Percentiles rank a stretch among this genome's conserved stretches.
phyloP scores from a whole-genome alignment of 768 basidiomycete genomes.

The Rhizopogon salebrosus region DNA sequence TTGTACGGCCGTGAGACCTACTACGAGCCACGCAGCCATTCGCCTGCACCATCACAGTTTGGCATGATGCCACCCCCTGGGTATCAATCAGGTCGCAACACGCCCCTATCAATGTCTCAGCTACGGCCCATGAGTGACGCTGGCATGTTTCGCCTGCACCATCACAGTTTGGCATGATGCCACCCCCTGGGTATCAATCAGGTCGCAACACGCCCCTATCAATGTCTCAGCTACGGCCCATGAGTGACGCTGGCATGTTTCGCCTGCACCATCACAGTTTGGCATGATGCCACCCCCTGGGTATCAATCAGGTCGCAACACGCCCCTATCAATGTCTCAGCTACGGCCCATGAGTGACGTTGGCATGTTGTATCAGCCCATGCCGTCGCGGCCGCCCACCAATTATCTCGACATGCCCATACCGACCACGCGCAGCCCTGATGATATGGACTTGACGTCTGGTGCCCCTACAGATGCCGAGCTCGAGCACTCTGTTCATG shows the following conservation, averaged over 20 bases:
- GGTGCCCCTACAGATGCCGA: constrained; percentile 61
- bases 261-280: constrained; percentile 70
- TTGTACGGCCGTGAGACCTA: constrained; percentile 84
- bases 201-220: constrained; percentile 77
- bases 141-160: constrained; percentile 77
- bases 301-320: constrained; percentile 75
- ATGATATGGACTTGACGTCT: constrained; percentile 39
- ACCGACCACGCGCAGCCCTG: constrained; percentile 48
- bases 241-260: too few relatives aligned
- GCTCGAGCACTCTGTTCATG: constrained; percentile 69
- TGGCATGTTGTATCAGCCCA: constrained; percentile 49
- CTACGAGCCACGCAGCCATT: constrained; percentile 72
- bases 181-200: constrained; percentile 70
- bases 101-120: too few relatives aligned
- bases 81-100: constrained; percentile 75
- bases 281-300: constrained; percentile 55
- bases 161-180: constrained; percentile 52
- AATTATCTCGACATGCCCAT: constrained; percentile 75
- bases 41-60: constrained; percentile 69
- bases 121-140: too few relatives aligned
- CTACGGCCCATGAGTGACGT: constrained; percentile 28
- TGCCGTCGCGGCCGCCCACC: constrained; percentile 65
- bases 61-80: constrained; percentile 55
- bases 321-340: constrained; percentile 46
- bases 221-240: too few relatives aligned